Evolutionary conservation across 1,139 yeast genomes (phyloP), one percentile per base, ranked within the genome.

Genomic region (Suhomyces bolitotheri): DNA sequence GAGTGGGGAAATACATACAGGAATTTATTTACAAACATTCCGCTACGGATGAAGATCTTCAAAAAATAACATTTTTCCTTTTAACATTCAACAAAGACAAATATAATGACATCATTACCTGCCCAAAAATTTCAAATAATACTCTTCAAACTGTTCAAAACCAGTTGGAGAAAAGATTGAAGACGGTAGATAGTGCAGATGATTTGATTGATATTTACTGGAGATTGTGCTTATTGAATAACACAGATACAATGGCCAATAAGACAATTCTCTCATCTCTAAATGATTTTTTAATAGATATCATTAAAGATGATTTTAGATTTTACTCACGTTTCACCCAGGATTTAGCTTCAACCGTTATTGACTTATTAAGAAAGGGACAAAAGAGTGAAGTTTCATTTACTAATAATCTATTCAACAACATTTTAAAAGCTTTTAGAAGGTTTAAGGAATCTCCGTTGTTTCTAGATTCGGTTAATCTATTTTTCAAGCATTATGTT

Each of bases 61-160:
- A 64, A 38, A 59, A 63, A 35, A 60, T 78, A 27, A 67, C 80
- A 1, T 63, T 62, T 17, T 78, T 78, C 45, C 51, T 77, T 13
- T 58, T 66, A 46, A 38, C 57, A 49, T 12, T 61, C 45, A 47
- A 54, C 14, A 30, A 36, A 15, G 44, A 40, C 7, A 26, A 45
- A 17, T 44, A 34, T 19, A 36, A 41, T 25, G 44, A 39, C 7
- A 37, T 49, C 11, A 25, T 33, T 3, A 47, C 52, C 1, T 22
- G 39, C 3, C 52, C 52, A 17, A 38, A 29, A 15, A 39, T 51
- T 10, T 47, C 58, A 1, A 17, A 31, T 8, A 28, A 28, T n/a
- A 33, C 47, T 8, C 51, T 52, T 29, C 25, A 26, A 2, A 22
- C 16, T 4, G 25, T 54, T 5, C 34, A 44, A 5, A 14, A 30